A percentile compares a stretch with the other conserved stretches of the same genome.
Conservation (phyloP, 768 basidiomycete species). For the Lentinula aciculospora region DNA sequence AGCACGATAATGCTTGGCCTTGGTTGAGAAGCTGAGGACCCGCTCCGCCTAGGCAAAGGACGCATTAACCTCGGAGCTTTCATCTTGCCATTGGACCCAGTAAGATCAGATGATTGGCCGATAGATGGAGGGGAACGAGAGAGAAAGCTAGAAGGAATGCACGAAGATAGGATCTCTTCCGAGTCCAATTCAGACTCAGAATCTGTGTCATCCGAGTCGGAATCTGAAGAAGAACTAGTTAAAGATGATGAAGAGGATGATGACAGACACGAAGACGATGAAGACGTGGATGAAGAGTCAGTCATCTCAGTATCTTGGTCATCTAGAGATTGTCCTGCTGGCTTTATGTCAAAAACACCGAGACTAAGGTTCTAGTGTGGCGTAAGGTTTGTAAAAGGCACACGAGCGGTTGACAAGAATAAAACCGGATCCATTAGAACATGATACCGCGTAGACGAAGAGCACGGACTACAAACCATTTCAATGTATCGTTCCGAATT, state of each 20-base stretch:
- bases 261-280: neutral
- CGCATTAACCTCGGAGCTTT: conserved; percentile 1
- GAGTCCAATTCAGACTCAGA: conserved; percentile 4
- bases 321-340: neutral
- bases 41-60: neutral
- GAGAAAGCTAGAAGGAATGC: conserved; percentile 2
- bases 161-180: conserved; percentile 7
- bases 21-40: neutral
- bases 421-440: neutral
- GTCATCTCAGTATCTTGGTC: conserved; percentile 5
- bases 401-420: neutral
- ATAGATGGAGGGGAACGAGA: neutral
- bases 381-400: neutral
- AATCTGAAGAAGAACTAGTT: neutral
- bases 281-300: neutral
- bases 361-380: conserved; percentile 4
- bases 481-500: conserved; percentile 53
- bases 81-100: neutral
- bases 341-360: conserved; percentile 5
- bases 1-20: conserved; percentile 1
- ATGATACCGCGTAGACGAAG: neutral
- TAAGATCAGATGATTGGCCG: neutral
- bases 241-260: neutral
- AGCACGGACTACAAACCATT: conserved; percentile 39
- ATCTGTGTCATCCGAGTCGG: neutral